phyloP scores from a whole-genome alignment of 106 monocot genomes.

The Dendrobium huoshanense region DNA sequence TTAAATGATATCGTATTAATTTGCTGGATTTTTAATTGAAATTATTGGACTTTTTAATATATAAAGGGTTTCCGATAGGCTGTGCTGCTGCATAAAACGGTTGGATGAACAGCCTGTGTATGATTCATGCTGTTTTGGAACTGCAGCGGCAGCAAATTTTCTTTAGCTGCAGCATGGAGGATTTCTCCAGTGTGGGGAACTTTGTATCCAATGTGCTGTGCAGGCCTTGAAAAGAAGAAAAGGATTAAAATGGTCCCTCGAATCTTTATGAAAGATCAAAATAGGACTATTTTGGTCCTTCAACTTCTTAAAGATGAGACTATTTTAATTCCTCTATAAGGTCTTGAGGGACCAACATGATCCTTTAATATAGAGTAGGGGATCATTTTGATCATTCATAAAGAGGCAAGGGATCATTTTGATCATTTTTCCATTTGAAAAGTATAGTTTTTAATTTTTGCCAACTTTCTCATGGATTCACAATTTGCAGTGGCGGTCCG shows the following conservation, averaged over 20 bases:
- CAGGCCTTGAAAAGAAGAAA: neutral
- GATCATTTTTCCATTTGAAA: neutral
- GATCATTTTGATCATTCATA: too few species aligned
- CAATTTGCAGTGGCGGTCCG: conserved; percentile 80
- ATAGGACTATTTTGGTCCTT: too few species aligned
- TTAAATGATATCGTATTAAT: neutral
- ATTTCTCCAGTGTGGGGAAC: neutral
- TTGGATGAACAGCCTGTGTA: neutral
- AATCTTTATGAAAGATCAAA: too few species aligned
- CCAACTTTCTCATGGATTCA: conserved; percentile 3
- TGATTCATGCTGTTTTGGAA: neutral
- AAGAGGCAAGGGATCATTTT: too few species aligned
- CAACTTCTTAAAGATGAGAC: too few species aligned
- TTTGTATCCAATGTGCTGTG: neutral
- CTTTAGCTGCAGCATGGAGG: neutral
- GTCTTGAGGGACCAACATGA: too few species aligned
- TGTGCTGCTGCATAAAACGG: neutral
- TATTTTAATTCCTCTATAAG: too few species aligned
- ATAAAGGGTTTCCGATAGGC: neutral
- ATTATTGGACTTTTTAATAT: neutral
- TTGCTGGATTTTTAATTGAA: neutral
- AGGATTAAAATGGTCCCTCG: too few species aligned
- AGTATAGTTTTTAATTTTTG: neutral
- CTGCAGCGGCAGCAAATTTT: neutral
- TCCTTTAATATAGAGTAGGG: too few species aligned